Percentiles rank a stretch among this genome's conserved stretches.
Evolutionary conservation across 2,329 filamentous ascomycete genomes (phyloP).

Genomic region (Pseudocercospora pini-densiflorae): DNA sequence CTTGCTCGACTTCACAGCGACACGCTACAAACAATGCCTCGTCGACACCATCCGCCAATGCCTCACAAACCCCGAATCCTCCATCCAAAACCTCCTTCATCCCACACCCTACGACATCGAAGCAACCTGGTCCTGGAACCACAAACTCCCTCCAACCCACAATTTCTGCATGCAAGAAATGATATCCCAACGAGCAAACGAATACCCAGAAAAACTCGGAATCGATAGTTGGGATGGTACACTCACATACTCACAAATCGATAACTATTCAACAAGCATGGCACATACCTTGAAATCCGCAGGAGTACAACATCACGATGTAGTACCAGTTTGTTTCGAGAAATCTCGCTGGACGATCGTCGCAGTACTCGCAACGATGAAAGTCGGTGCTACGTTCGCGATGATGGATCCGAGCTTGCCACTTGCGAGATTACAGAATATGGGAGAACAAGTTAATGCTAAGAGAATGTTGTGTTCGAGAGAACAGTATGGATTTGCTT

Average conservation of each 20-base stretch:
- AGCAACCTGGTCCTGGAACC: conserved; percentile 26
- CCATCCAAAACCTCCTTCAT: neutral
- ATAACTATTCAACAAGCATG: conserved; percentile 1
- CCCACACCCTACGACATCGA: conserved; percentile 16
- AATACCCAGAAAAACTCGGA: conserved; percentile 17
- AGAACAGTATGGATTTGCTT: neutral
- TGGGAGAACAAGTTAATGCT: conserved; percentile 34
- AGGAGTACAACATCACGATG: conserved; percentile 12
- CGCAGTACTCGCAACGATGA: conserved; percentile 35
- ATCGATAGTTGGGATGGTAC: conserved; percentile 16
- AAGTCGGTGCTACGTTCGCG: conserved; percentile 36
- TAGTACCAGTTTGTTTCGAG: conserved; percentile 36
- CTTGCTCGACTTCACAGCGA: neutral
- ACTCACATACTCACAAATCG: conserved; percentile 13
- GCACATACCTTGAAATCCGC: neutral
- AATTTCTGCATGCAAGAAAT: conserved; percentile 23
- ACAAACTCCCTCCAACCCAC: conserved; percentile 21
- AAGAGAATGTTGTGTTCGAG: conserved; percentile 20
- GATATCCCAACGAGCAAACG: conserved; percentile 13
- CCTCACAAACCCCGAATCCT: neutral
- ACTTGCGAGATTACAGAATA: conserved; percentile 33
- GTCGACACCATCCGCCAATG: neutral
- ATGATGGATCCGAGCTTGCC: conserved; percentile 27
- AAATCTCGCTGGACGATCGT: conserved; percentile 37
- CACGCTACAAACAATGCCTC: neutral